Conservation (phyloP, 2,329 filamentous ascomycete genomes). For the Lachnellula suecica region DNA sequence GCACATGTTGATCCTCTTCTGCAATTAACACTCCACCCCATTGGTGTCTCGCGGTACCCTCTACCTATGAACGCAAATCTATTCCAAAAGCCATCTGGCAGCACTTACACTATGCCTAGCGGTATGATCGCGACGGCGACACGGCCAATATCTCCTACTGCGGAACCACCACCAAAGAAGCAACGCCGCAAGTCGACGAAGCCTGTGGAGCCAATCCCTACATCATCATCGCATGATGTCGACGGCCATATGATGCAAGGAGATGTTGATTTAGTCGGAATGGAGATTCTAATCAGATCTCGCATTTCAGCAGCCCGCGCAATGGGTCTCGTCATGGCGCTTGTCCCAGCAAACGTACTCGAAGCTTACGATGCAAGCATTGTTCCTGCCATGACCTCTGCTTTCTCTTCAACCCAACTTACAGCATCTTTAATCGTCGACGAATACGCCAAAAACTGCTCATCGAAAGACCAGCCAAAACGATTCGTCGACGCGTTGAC, state of each 20-base stretch:
- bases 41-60: conserved; percentile 86
- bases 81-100: conserved; percentile 91
- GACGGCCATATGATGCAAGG: conserved; percentile 98
- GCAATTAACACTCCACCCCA: conserved; percentile 81
- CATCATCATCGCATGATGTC: conserved; percentile 83
- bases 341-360: conserved; percentile 64
- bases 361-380: conserved; percentile 66
- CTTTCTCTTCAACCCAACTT: conserved; percentile 83
- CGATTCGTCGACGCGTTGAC: conserved; percentile 67
- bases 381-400: conserved; percentile 65
- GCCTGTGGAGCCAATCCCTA: conserved; percentile 63
- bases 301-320: conserved; percentile 85
- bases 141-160: conserved; percentile 41
- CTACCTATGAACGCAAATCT: conserved; percentile 88
- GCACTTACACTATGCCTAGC: conserved; percentile 65
- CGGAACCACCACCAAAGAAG: conserved; percentile 65
- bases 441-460: conserved; percentile 72
- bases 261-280: conserved; percentile 90
- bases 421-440: conserved; percentile 82
- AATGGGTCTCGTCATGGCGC: conserved; percentile 78
- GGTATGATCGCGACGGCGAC: conserved; percentile 42
- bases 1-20: conserved; percentile 79
- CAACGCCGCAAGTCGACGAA: conserved; percentile 85
- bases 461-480: conserved; percentile 48
- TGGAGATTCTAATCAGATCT: conserved; percentile 84